Evolutionary conservation across 2,329 filamentous ascomycete species (phyloP).

Genomic region (Exophiala viscosa): DNA sequence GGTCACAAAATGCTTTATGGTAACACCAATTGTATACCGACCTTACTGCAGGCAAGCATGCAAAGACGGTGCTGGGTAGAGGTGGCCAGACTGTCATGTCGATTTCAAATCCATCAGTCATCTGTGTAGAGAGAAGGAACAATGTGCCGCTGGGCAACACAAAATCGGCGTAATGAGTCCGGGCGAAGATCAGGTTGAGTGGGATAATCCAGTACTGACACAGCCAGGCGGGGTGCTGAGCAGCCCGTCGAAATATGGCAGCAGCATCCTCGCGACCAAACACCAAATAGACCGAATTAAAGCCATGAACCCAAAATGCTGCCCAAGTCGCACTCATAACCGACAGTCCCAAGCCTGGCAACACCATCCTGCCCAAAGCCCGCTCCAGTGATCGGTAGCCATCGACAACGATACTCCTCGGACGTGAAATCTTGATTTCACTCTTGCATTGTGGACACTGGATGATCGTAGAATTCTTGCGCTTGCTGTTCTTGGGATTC

Average conservation of each 20-base stretch:
- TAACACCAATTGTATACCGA: slow-evolving; percentile 62
- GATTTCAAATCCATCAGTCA: slow-evolving; percentile 38
- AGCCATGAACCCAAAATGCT: slow-evolving; percentile 56
- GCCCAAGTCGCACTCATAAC: slow-evolving; percentile 45
- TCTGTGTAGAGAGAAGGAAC: slow-evolving; percentile 49
- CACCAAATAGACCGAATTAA: slow-evolving; percentile 61
- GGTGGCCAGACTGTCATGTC: slow-evolving; percentile 63
- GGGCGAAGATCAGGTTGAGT: slow-evolving; percentile 63
- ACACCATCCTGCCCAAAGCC: slow-evolving; percentile 55
- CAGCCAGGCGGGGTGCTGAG: slow-evolving; percentile 40
- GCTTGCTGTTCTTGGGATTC: slow-evolving; percentile 51
- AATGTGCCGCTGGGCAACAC: slow-evolving; percentile 62
- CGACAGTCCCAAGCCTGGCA: slow-evolving; percentile 60
- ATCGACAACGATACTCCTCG: slow-evolving; percentile 68
- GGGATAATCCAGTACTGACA: slow-evolving; percentile 65
- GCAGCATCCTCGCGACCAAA: slow-evolving; percentile 62
- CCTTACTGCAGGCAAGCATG: slow-evolving; percentile 63
- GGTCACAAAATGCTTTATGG: slow-evolving; percentile 54
- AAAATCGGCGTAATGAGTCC: slow-evolving; percentile 61
- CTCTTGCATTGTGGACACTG: slow-evolving; percentile 87
- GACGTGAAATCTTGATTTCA: slow-evolving; percentile 70
- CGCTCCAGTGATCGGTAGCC: slow-evolving; percentile 58
- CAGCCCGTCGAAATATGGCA: slow-evolving; percentile 48
- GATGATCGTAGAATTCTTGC: slow-evolving; percentile 55
- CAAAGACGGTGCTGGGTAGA: slow-evolving; percentile 62